Conservation (phyloP, 192 early-diverging fungal genomes). For the Mortierella alpina region DNA sequence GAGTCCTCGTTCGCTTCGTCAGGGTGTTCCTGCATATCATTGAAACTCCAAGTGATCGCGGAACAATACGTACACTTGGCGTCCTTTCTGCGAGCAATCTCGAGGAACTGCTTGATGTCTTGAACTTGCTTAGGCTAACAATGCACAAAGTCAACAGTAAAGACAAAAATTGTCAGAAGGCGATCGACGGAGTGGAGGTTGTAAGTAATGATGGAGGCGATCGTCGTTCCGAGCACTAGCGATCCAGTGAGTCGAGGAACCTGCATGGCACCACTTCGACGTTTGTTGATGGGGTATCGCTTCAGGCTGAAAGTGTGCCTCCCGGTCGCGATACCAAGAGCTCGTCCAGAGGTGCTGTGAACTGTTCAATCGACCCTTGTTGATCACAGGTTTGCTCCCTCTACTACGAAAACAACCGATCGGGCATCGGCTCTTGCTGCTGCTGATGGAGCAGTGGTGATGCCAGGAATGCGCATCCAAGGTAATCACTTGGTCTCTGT, state of each 20-base stretch:
- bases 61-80: constrained; percentile 76
- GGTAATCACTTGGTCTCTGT: not conserved
- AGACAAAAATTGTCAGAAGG: not conserved
- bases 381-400: too few species aligned
- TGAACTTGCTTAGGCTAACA: constrained; percentile 94
- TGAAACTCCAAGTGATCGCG: not conserved
- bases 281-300: too few species aligned
- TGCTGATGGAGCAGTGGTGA: not conserved
- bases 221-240: not conserved
- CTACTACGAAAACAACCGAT: too few species aligned
- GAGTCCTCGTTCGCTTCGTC: too few species aligned
- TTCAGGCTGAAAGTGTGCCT: too few species aligned
- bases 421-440: not conserved
- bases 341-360: too few species aligned
- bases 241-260: not conserved
- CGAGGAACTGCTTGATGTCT: constrained; percentile 99
- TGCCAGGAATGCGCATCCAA: too few species aligned
- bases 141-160: not conserved
- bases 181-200: too few species aligned
- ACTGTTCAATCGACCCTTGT: too few species aligned
- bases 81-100: constrained; percentile 95
- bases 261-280: too few species aligned
- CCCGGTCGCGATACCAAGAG: too few species aligned
- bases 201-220: not conserved
- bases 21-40: not conserved